phyloP scores from a whole-genome alignment of 805 yeast genomes.

The Myxozyma udenii region DNA sequence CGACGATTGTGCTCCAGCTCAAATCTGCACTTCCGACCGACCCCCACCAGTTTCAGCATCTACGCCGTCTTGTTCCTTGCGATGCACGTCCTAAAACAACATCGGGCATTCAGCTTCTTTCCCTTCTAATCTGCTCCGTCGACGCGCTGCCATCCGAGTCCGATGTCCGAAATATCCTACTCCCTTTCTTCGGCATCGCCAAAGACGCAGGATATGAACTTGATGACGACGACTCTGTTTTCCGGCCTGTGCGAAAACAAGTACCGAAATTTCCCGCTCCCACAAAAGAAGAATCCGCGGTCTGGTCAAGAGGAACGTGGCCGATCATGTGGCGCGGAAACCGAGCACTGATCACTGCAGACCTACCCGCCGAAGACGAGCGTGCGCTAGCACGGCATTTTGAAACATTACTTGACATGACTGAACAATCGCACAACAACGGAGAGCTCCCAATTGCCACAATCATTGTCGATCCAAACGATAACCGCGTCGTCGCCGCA shows the following conservation, averaged over 20 bases:
- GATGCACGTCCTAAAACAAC: slow-evolving; percentile 2
- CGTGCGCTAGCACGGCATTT: slow-evolving; percentile 42
- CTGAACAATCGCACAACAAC: slow-evolving; percentile 29
- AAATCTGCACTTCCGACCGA: slow-evolving; percentile 38
- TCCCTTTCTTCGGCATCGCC: slow-evolving; percentile 4
- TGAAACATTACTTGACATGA: slow-evolving; percentile 33
- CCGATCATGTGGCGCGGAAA: slow-evolving; percentile 94
- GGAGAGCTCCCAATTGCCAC: slow-evolving; percentile 51
- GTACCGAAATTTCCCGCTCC: slow-evolving; percentile 67
- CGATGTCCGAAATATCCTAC: slow-evolving; percentile 34
- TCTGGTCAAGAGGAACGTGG: slow-evolving; percentile 75
- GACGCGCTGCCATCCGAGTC: slow-evolving; percentile 36
- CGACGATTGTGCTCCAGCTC: slow-evolving; percentile 33
- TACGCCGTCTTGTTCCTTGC: slow-evolving; percentile 38
- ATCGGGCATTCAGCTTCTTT: slow-evolving; percentile 13
- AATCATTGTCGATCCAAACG: slow-evolving; percentile 58
- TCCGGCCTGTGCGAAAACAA: slow-evolving; percentile 27
- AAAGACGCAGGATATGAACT: background rate
- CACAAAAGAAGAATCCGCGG: slow-evolving; percentile 59
- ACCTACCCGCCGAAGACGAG: slow-evolving; percentile 49
- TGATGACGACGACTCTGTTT: background rate
- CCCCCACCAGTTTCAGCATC: slow-evolving; percentile 37
- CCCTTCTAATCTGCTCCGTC: slow-evolving; percentile 50
- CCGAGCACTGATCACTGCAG: slow-evolving; percentile 54
- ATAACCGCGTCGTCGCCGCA: slow-evolving; percentile 43